Percentiles rank a stretch among this genome's conserved stretches.
phyloP scores from a whole-genome alignment of 164 flowering plant species.

The Stephania yunnanensis region DNA sequence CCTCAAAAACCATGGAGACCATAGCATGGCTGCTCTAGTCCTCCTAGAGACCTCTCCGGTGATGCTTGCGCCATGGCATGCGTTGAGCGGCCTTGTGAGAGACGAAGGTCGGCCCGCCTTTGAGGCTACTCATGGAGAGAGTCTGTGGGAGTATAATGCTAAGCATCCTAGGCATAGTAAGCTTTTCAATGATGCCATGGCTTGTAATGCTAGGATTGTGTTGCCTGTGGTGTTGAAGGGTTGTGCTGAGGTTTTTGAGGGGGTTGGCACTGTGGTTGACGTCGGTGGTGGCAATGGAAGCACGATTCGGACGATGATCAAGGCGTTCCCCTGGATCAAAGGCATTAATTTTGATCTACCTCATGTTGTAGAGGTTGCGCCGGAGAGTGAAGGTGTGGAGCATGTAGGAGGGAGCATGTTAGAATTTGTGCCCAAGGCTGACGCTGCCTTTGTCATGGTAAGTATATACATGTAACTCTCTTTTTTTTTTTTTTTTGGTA shows the following conservation, averaged over 20 bases:
- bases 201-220: slow-evolving; percentile 30
- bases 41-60: slow-evolving; percentile 4
- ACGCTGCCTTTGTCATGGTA: slow-evolving; percentile 2
- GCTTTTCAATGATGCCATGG: slow-evolving; percentile 7
- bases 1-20: not conserved
- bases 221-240: slow-evolving; percentile 11
- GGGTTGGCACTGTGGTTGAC: slow-evolving; percentile 7
- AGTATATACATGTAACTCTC: not conserved
- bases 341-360: slow-evolving; percentile 59
- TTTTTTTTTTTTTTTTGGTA: too few relatives aligned
- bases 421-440: not conserved
- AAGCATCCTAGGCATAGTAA: slow-evolving; percentile 2
- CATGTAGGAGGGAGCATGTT: slow-evolving; percentile 9
- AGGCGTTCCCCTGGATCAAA: slow-evolving; percentile 46
- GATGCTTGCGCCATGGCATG: slow-evolving; percentile 11
- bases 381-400: not conserved
- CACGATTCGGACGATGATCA: slow-evolving; percentile 21
- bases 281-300: slow-evolving; percentile 46
- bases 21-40: slow-evolving; percentile 2
- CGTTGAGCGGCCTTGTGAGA: not conserved
- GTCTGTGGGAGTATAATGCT: not conserved
- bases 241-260: slow-evolving; percentile 1
- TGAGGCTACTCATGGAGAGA: slow-evolving; percentile 6
- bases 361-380: slow-evolving; percentile 25
- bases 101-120: not conserved